Percentiles rank a stretch among this genome's conserved stretches.
phyloP scores from a whole-genome alignment of 768 basidiomycete species.

The Clitopilus hobsonii region DNA sequence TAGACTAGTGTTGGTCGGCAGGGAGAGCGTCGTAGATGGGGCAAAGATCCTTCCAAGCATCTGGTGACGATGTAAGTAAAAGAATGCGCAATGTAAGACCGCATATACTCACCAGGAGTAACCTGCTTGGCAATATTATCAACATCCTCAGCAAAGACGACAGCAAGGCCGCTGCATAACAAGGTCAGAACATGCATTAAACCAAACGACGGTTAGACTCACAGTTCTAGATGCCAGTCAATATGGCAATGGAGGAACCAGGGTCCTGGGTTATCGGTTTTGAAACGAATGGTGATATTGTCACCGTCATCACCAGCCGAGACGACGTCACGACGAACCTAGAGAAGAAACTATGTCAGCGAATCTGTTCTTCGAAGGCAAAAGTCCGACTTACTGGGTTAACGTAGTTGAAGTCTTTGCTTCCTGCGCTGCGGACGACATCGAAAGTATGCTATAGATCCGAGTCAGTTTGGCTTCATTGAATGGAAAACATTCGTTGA shows the following conservation, averaged over 20 bases:
- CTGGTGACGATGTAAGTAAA: background rate
- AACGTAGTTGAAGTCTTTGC: constrained; percentile 18
- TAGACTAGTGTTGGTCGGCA: background rate
- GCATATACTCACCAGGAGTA: constrained; percentile 3
- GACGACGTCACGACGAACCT: constrained; percentile 8
- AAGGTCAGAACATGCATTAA: background rate
- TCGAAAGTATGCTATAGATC: constrained; percentile 18
- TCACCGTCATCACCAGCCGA: constrained; percentile 17
- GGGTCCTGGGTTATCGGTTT: constrained; percentile 7
- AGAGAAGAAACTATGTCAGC: constrained; percentile 30
- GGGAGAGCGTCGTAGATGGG: constrained; percentile 5
- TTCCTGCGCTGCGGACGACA: constrained; percentile 24
- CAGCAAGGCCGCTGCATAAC: constrained; percentile 5
- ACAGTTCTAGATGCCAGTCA: constrained; percentile 8
- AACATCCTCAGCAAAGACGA: constrained; percentile 8
- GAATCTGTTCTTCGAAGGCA: background rate
- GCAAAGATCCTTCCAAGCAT: constrained; percentile 5
- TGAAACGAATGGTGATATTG: constrained; percentile 9
- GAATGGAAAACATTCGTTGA: background rate
- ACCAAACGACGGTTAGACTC: background rate
- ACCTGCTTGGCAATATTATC: background rate
- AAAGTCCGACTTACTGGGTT: background rate
- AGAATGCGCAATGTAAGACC: no score
- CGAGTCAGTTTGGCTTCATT: background rate
- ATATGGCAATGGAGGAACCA: constrained; percentile 9